Evolutionary conservation across 768 basidiomycete genomes (phyloP).

Genomic region (Collybia sordida): DNA sequence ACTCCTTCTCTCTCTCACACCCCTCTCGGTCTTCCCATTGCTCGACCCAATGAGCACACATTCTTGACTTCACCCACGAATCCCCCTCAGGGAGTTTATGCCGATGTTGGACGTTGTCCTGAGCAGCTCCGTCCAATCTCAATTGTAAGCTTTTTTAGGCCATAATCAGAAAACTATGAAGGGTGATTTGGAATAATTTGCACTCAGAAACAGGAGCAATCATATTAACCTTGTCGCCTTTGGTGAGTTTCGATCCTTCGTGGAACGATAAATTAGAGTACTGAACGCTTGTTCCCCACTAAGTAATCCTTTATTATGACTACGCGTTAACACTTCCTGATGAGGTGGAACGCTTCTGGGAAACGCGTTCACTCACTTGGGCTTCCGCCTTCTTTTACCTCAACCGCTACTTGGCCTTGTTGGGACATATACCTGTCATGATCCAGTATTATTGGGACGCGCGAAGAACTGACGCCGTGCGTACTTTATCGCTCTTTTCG

Average conservation of each 20-base stretch:
- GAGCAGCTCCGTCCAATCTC: slow-evolving; percentile 9
- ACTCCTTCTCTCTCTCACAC: no score
- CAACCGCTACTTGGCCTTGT: slow-evolving; percentile 42
- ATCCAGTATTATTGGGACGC: slow-evolving; percentile 31
- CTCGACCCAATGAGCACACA: no score
- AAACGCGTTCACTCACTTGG: slow-evolving; percentile 25
- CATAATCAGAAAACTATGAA: no score
- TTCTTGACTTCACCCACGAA: not conserved
- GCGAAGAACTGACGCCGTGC: slow-evolving; percentile 23
- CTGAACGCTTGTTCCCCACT: not conserved
- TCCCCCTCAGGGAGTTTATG: not conserved
- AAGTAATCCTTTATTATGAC: slow-evolving; percentile 48
- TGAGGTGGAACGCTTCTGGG: slow-evolving; percentile 49
- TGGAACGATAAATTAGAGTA: not conserved
- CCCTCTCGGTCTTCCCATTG: no score
- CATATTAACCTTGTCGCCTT: slow-evolving; percentile 15
- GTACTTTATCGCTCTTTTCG: not conserved
- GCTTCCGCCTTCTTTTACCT: slow-evolving; percentile 39
- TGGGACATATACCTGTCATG: slow-evolving; percentile 37
- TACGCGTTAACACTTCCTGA: slow-evolving; percentile 42
- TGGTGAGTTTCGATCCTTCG: slow-evolving; percentile 6
- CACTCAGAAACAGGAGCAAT: slow-evolving; percentile 5
- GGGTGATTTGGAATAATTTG: no score
- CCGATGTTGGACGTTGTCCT: slow-evolving; percentile 4
- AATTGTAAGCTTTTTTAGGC: slow-evolving; percentile 8